Evolutionary conservation across 2,329 filamentous ascomycete species (phyloP).

Genomic region (Mycosphaerella sp.): DNA sequence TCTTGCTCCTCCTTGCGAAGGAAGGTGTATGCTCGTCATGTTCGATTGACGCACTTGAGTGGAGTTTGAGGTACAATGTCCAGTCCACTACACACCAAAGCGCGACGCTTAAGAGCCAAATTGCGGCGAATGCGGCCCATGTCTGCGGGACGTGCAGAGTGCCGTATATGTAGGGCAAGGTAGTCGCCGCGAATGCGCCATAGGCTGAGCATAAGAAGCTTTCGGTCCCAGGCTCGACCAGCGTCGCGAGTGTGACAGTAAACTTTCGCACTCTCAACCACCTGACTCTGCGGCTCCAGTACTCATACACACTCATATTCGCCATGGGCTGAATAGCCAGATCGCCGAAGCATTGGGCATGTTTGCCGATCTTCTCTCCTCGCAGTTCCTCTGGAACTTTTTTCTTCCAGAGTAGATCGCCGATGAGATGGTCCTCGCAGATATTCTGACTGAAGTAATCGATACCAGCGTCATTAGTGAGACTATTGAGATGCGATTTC

Average conservation of each 20-base stretch:
- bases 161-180: conserved; percentile 56
- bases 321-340: conserved; percentile 85
- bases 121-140: conserved; percentile 58
- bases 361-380: conserved; percentile 57
- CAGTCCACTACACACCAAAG: conserved; percentile 73
- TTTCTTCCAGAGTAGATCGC: conserved; percentile 78
- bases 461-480: conserved; percentile 63
- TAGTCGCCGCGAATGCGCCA: conserved; percentile 71
- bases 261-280: conserved; percentile 95
- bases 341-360: conserved; percentile 77
- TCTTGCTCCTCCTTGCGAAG: conserved; percentile 56
- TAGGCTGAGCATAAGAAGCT: conserved; percentile 76
- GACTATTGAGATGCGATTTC: conserved; percentile 74
- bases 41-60: conserved; percentile 64
- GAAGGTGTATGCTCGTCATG: conserved; percentile 64
- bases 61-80: conserved; percentile 64
- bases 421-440: conserved; percentile 95
- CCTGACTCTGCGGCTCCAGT: conserved; percentile 71
- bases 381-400: conserved; percentile 40
- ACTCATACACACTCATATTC: conserved; percentile 68
- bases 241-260: conserved; percentile 79
- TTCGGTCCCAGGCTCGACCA: conserved; percentile 90
- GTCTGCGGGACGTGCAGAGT: conserved; percentile 53
- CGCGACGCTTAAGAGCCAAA: conserved; percentile 61
- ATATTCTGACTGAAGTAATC: conserved; percentile 95